These are phyloP conservation scores for Trichoderma breve DNA, from an alignment of 2,329 filamentous ascomycete species.

Conservation along the genomic window DNA sequence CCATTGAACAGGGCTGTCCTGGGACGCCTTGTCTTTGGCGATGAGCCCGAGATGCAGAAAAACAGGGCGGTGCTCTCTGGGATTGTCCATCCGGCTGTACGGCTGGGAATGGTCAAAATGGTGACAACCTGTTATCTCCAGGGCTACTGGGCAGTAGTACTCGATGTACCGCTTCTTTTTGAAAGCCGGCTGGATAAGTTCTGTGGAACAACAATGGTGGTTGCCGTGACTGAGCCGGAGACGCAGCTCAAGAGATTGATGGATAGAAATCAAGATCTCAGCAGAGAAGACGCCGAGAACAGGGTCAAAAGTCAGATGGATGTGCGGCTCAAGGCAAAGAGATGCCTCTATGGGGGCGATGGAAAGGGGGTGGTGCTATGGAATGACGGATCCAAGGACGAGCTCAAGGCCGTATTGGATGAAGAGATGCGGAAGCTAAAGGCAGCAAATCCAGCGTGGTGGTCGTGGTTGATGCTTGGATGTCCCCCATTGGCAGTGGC, in stretches of 20 bases:
- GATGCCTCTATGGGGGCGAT: conserved; percentile 63
- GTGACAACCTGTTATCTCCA: conserved; percentile 70
- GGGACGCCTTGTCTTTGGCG: conserved; percentile 82
- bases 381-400: conserved; percentile 78
- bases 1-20: conserved; percentile 84
- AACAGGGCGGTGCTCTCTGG: conserved; percentile 78
- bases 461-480: conserved; percentile 68
- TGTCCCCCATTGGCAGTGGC: conserved; percentile 73
- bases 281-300: conserved; percentile 81
- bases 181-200: conserved; percentile 83
- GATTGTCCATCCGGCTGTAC: conserved; percentile 90
- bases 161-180: conserved; percentile 90
- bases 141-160: conserved; percentile 83
- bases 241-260: conserved; percentile 80
- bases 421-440: conserved; percentile 63
- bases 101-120: conserved; percentile 73
- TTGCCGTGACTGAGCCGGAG: conserved; percentile 75
- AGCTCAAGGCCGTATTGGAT: conserved; percentile 66
- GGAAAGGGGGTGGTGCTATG: conserved; percentile 77
- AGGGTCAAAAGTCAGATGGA: conserved; percentile 84
- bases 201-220: conserved; percentile 82
- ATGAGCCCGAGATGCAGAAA: conserved; percentile 63
- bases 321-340: conserved; percentile 75
- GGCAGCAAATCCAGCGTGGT: conserved; percentile 71
- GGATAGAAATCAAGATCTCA: conserved; percentile 73